Evolutionary conservation across 306 rosid species (phyloP), one percentile per base, ranked within the genome.

Genomic region (Cicer pinnatifidum): DNA sequence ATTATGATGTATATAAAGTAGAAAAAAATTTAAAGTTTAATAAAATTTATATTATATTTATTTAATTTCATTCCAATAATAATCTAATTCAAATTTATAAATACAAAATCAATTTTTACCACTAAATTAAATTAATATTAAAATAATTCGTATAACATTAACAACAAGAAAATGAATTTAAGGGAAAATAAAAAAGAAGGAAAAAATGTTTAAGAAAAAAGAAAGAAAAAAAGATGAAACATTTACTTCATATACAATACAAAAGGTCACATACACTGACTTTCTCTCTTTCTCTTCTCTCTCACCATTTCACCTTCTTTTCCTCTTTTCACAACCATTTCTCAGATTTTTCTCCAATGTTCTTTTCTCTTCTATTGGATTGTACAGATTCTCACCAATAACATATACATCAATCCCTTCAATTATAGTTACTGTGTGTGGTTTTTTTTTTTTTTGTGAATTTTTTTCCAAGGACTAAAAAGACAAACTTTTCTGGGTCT

Each of bases 301-400:
- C 86, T 64, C 75, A 52, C 78, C 88, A 85, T 87, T 90, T 81
- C 82, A 13, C 80, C 85, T 87, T 84, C 82, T 82, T 81, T 91
- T 80, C 83, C 86, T 77, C 88, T 89, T 91, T 86, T 79, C 85
- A 86, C 90, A 76, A 75, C 86, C 88, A 87, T 88, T 91, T 88
- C 15, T 84, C 87, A 88, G 91, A 95, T 91, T 91, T 91, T 91
- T 95, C 91, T 86, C 63, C 77, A 84, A 78, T 88, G 85, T 74
- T 82, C 85, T 84, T 86, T 84, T 89, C 88, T 78, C 83, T 90
- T 87, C 99, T 83, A 81, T 88, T 89, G 86, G 85, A 86, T 88
- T 91, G 80, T 82, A 70, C 86, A 81, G 81, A 79, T 77, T 83
- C 78, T 82, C 75, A 84, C 75, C 56, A 78, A 67, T 12, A 75